Evolutionary conservation across 805 yeast genomes (phyloP), one percentile per base, ranked within the genome.

Genomic region (Zygosaccharomyces pseudorouxii): DNA sequence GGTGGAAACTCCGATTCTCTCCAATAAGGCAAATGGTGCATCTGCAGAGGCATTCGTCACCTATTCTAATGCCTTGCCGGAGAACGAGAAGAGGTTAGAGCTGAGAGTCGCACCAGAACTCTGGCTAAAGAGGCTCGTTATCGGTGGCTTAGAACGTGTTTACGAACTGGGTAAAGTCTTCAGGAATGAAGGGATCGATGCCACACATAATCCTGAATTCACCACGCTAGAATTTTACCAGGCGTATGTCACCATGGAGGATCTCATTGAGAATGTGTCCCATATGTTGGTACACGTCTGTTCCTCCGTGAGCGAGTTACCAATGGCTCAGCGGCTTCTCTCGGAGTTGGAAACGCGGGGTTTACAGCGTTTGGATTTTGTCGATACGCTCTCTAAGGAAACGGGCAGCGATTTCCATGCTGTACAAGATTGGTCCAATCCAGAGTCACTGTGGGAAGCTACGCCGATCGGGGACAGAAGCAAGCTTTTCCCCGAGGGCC

Each of bases 131-230:
- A 77, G 86, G 54, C 68, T 93, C 44, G 78, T 89, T 2, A 81
- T 92, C 29, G 76, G 87, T 6, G 99, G 99, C 1, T 80, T 90
- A 59, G 95, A 90, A 56, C 80, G 78, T 55, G 83, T 93, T 2
- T 93, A 79, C 65, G 98, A 93, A 60, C 79, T 93, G 46, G 97
- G 97, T 0, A 76, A 78, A 46, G 82, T 76, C 40, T 93, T 90
- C 66, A 74, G 99, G 58, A 93, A 93, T 60, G 99, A 93, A 68
- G 96, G 97, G 5, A 75, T 92, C 25, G 99, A 92, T 63, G 74
- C 85, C 1, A 86, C 96, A 0, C 99, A 92, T 64, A 93, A 92
- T 66, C 96, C 97, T 0, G 99, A 92, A 61, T 92, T 90, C 63
- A 84, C 96, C 1, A 80, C 89, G 2, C 82, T 96, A 62, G 99